Percentiles rank a stretch among this genome's conserved stretches.
These are phyloP conservation scores for Bigelowiella natans DNA, from an alignment of 78 protist genomes.

Conservation along the genomic window DNA sequence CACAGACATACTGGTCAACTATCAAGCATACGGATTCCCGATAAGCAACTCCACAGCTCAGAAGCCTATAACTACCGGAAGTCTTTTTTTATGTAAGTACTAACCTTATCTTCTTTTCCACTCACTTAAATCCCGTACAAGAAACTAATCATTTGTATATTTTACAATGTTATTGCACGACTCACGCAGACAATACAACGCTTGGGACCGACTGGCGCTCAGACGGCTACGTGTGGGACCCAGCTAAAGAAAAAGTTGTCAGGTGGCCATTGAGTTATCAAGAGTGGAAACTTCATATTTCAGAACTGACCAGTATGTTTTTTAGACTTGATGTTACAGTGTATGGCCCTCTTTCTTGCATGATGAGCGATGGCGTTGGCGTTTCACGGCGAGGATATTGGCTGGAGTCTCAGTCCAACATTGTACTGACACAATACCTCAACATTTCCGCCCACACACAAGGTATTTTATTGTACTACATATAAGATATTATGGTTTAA, in stretches of 20 bases:
- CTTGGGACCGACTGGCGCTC: neutral
- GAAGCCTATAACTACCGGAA: neutral
- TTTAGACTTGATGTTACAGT: neutral
- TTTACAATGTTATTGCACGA: neutral
- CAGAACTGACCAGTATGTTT: too few species aligned
- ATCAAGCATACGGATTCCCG: neutral
- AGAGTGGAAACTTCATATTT: too few species aligned
- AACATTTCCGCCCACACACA: too few species aligned
- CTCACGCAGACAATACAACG: neutral
- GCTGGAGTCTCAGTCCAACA: neutral
- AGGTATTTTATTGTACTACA: too few species aligned
- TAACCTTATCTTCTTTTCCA: neutral
- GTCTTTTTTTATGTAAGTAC: neutral
- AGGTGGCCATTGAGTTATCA: neutral
- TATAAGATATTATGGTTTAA: too few species aligned
- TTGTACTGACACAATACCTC: neutral
- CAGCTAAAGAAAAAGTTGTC: neutral
- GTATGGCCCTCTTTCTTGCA: neutral
- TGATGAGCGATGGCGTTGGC: neutral
- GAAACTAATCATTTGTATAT: neutral
- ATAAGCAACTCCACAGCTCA: neutral
- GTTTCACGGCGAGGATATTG: neutral
- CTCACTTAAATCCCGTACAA: neutral
- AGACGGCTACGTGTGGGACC: neutral
- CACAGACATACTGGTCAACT: neutral